Evolutionary conservation across 1,284 basidiomycete species (phyloP).

Genomic region (Tilletia indica): DNA sequence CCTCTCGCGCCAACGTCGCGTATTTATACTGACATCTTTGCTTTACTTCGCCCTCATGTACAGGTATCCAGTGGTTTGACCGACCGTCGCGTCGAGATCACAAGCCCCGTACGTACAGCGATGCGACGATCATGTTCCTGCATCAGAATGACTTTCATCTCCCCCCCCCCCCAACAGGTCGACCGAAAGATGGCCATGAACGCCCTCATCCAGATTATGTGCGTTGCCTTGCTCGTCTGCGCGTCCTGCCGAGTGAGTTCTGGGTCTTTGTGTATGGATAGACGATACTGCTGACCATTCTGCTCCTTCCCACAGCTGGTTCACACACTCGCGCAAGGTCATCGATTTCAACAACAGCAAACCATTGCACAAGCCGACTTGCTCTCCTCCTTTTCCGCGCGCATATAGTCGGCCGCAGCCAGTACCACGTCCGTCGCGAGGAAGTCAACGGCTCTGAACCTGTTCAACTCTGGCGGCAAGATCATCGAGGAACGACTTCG

Average conservation of each 20-base stretch:
- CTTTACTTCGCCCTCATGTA: no score
- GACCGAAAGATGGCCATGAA: conserved; percentile 70
- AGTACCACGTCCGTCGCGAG: conserved; percentile 88
- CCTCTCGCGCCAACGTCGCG: conserved; percentile 4
- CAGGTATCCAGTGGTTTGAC: conserved; percentile 44
- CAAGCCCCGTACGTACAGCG: conserved; percentile 71
- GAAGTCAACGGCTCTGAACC: conserved; percentile 84
- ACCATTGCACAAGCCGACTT: no score
- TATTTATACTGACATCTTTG: no score
- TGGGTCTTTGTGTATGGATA: no score
- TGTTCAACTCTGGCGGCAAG: conserved; percentile 71
- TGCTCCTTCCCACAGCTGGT: no score
- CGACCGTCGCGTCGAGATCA: conserved; percentile 80
- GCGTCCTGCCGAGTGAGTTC: conserved; percentile 99
- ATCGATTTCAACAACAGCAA: no score
- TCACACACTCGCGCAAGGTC: no score
- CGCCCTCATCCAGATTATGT: conserved; percentile 96
- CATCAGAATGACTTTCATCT: conserved; percentile 62
- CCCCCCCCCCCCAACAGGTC: not conserved
- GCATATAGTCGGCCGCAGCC: conserved; percentile 60
- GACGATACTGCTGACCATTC: conserved; percentile 95
- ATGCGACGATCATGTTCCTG: conserved; percentile 62
- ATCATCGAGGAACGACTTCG: conserved; percentile 54
- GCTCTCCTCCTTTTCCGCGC: conserved; percentile 70
- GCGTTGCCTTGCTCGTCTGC: conserved; percentile 92